These are phyloP conservation scores for Solanum lycopersicoides DNA, from an alignment of 257 asterid species.

Conservation along the genomic window DNA sequence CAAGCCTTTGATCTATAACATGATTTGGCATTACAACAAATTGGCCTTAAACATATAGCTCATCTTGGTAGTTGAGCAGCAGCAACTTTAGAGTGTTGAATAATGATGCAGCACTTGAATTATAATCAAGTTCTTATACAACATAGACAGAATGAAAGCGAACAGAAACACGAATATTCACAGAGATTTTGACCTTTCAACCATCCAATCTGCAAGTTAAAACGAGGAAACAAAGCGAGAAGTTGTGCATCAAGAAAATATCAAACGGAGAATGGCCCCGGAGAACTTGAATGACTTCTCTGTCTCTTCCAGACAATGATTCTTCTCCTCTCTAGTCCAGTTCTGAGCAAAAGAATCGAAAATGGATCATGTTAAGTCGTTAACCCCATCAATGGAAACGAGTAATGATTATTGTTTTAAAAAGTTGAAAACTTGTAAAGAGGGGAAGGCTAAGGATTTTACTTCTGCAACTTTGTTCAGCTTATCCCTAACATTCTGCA, in stretches of 20 bases:
- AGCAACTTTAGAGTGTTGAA: neutral
- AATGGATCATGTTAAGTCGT: neutral
- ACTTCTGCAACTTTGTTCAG: conserved; percentile 76
- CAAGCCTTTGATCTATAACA: neutral
- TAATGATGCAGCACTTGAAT: neutral
- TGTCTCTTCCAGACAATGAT: conserved; percentile 84
- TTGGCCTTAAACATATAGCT: neutral
- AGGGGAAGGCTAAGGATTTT: neutral
- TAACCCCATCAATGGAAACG: neutral
- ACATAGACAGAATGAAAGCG: neutral
- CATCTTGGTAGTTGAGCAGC: neutral
- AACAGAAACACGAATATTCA: neutral
- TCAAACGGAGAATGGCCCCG: conserved; percentile 70
- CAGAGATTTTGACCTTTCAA: neutral
- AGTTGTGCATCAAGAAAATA: conserved; percentile 34
- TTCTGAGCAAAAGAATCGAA: conserved; percentile 20
- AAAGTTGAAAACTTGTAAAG: neutral
- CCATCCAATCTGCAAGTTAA: neutral
- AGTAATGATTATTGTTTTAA: neutral
- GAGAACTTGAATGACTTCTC: conserved; percentile 94
- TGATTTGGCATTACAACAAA: neutral
- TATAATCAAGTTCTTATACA: neutral
- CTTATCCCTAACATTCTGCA: conserved; percentile 82
- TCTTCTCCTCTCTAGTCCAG: conserved; percentile 87
- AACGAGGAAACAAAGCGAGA: neutral